These are phyloP conservation scores for Coemansia sp. DNA, from an alignment of 192 early-diverging fungal genomes.

Conservation along the genomic window DNA sequence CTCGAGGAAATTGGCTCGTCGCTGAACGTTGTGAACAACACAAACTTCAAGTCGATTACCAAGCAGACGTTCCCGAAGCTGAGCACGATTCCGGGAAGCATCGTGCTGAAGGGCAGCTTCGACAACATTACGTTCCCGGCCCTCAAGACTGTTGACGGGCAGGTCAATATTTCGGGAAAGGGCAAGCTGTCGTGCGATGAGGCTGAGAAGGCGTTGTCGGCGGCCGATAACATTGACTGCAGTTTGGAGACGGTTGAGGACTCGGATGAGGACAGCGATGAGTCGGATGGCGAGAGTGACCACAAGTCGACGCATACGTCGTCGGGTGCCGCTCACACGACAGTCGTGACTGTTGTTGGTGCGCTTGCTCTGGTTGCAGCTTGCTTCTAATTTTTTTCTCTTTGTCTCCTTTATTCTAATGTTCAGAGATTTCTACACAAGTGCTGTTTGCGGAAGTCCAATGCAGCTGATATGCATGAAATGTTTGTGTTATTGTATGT, in stretches of 20 bases:
- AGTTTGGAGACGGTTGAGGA: slow-evolving; percentile 12
- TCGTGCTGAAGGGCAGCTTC: slow-evolving; percentile 62
- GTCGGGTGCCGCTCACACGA: slow-evolving; percentile 28
- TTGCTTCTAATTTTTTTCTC: slow-evolving; percentile 24
- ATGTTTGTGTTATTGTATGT: too few relatives aligned
- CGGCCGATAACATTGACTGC: slow-evolving; percentile 38
- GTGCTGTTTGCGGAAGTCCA: too few relatives aligned
- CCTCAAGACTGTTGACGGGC: slow-evolving; percentile 61
- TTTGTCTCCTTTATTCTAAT: slow-evolving; percentile 9
- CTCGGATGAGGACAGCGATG: neutral
- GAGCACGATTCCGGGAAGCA: slow-evolving; percentile 58
- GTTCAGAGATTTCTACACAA: neutral
- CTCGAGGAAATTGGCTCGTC: slow-evolving; percentile 62
- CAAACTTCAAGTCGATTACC: slow-evolving; percentile 54
- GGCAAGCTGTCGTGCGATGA: slow-evolving; percentile 57
- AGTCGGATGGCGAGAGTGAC: slow-evolving; percentile 4
- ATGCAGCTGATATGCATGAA: too few relatives aligned
- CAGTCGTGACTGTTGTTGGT: slow-evolving; percentile 23
- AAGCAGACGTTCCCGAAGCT: slow-evolving; percentile 57
- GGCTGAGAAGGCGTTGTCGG: slow-evolving; percentile 26
- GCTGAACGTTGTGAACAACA: slow-evolving; percentile 65
- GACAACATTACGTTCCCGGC: slow-evolving; percentile 57
- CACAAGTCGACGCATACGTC: slow-evolving; percentile 1
- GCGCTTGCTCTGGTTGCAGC: slow-evolving; percentile 32
- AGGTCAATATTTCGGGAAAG: slow-evolving; percentile 63